phyloP scores from a whole-genome alignment of 257 asterid genomes.

The Rauvolfia tetraphylla region DNA sequence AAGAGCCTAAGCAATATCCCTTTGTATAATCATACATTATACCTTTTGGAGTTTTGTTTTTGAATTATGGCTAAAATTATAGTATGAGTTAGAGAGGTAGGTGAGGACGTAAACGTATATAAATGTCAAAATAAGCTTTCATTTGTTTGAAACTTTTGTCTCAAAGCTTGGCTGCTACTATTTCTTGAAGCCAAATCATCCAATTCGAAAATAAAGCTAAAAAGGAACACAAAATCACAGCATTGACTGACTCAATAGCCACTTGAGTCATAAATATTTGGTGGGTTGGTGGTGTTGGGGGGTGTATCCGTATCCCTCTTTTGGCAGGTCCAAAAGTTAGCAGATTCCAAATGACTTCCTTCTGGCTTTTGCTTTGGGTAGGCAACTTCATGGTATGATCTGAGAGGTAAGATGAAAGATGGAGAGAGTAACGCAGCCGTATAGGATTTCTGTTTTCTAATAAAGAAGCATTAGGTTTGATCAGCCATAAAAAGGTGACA shows the following conservation, averaged over 20 bases:
- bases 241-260: slow-evolving; percentile 9
- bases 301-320: too few species aligned
- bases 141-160: slow-evolving; percentile 11
- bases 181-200: neutral
- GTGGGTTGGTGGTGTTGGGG: neutral
- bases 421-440: neutral
- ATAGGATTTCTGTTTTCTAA: neutral
- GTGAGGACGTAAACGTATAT: neutral
- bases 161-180: neutral
- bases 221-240: neutral
- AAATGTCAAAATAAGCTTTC: neutral
- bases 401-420: neutral
- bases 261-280: neutral
- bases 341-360: neutral
- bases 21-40: neutral
- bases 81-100: slow-evolving; percentile 2
- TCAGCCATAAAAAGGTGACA: neutral
- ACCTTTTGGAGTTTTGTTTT: slow-evolving; percentile 1
- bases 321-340: too few species aligned
- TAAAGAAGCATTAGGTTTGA: neutral
- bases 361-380: neutral
- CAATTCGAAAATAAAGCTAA: slow-evolving; percentile 4
- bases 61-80: neutral
- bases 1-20: neutral
- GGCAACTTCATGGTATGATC: neutral